Conservation (phyloP, 2,329 filamentous ascomycete genomes). For the Penicillium sp. region DNA sequence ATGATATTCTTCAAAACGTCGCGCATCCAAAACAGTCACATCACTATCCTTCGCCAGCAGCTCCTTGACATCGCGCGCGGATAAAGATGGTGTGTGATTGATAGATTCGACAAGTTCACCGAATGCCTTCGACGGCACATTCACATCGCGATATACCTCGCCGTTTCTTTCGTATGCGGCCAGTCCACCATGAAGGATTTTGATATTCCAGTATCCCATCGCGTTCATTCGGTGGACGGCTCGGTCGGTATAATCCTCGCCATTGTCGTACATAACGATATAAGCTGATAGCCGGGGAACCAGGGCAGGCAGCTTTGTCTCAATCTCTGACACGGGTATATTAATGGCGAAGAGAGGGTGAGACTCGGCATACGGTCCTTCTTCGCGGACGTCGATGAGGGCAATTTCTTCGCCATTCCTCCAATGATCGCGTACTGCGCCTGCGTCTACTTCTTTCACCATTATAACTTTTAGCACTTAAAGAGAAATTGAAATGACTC, state of each 20-base stretch:
- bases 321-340: constrained; percentile 31
- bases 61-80: constrained; percentile 27
- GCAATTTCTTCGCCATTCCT: constrained; percentile 25
- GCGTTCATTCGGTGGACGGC: constrained; percentile 21
- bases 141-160: constrained; percentile 34
- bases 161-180: constrained; percentile 24
- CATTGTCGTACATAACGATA: constrained; percentile 32
- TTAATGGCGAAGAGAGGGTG: constrained; percentile 32
- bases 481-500: background rate
- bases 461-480: constrained; percentile 19
- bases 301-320: constrained; percentile 25
- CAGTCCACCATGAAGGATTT: constrained; percentile 28
- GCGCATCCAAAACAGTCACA: constrained; percentile 29
- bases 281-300: constrained; percentile 28
- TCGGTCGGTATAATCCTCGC: constrained; percentile 27
- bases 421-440: constrained; percentile 26
- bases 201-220: constrained; percentile 27
- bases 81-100: constrained; percentile 28
- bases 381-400: constrained; percentile 34
- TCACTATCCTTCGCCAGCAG: constrained; percentile 22
- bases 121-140: constrained; percentile 34
- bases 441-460: constrained; percentile 22
- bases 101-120: constrained; percentile 35
- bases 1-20: constrained; percentile 31
- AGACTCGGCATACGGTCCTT: constrained; percentile 29